Percentiles rank a stretch among this genome's conserved stretches.
Conservation (phyloP, 75 land plant species). For the Azolla pinnata region DNA sequence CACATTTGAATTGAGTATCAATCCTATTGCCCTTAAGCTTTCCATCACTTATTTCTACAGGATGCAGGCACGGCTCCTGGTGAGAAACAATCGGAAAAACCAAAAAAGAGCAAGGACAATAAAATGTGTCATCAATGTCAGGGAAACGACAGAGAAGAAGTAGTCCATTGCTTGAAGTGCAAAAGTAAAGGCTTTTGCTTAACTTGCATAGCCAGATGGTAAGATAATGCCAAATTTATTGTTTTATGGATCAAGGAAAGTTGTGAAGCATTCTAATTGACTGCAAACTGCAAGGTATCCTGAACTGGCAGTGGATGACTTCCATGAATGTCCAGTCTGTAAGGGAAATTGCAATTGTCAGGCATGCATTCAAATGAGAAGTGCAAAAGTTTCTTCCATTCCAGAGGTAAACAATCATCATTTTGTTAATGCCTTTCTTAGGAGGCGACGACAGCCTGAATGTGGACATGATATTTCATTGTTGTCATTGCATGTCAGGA, state of each 20-base stretch:
- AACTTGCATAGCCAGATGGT: constrained; percentile 74
- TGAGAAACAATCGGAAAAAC: background rate
- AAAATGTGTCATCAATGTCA: constrained; percentile 80
- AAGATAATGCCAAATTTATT: constrained; percentile 6
- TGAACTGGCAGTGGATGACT: too few species aligned
- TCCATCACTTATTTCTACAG: background rate
- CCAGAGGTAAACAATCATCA: too few species aligned
- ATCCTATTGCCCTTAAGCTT: background rate
- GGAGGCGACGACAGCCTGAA: background rate
- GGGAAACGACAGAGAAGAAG: constrained; percentile 41
- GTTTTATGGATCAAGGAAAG: background rate
- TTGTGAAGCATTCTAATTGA: background rate
- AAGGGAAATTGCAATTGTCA: too few species aligned
- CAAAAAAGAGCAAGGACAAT: background rate
- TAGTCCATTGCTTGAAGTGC: constrained; percentile 66
- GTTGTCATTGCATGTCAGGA: too few species aligned
- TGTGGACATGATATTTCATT: background rate
- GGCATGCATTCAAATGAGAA: too few species aligned
- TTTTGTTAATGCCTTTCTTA: background rate
- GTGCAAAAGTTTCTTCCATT: too few species aligned
- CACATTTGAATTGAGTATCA: too few species aligned
- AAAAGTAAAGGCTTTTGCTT: constrained; percentile 70
- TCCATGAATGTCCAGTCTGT: too few species aligned
- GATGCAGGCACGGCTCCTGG: background rate
- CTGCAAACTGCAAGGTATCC: too few species aligned